Base-by-base conservation (phyloP, 805 yeast species). In the Lachancea cidri region DNA sequence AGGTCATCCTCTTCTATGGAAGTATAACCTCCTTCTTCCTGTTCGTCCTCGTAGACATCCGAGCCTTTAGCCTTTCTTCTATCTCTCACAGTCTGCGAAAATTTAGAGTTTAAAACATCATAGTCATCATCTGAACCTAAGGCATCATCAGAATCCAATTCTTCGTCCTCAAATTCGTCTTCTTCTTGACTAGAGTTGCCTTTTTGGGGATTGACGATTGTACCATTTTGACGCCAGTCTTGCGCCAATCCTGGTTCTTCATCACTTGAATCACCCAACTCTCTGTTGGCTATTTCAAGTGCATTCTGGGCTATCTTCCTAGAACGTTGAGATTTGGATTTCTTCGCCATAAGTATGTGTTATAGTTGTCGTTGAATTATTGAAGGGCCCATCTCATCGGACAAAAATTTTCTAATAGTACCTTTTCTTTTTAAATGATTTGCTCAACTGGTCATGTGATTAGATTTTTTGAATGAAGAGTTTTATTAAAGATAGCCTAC, bases 121-220 rank as follows among this genome's bases (percentile, higher is more conserved):
- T 73, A 77, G 39, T 79, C 86, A 50, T 83, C 89, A 43, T 76
- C 94, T 0, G 93, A 81, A 0, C 93, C 95, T 44, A 86, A 64
- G 0, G 95, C 96, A 52, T 84, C 96, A 60, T 88, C 96, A 1
- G 95, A 86, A 52, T 83, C 86, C 35, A 84, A 67, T 45, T 84
- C 85, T 54, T 79, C 85, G 53, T 79, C 84, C 36, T 69, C 77
- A 47, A 77, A 67, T 17, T 62, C 66, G 3, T 60, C 60, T 2
- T 57, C 64, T 9, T 49, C 57, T 1, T 45, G 59, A 6, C 54
- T 58, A 14, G 47, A 58, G 11, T 53, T 62, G 29, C 41, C 47
- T 44, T 55, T 66, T 34, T 60, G 52, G 11, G 70, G 57, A 42
- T 67, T 67, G 4, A 68, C 64, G 25, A 68, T 66, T 16, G 69